Percentiles rank a stretch among this genome's conserved stretches.
These are phyloP conservation scores for Microglena sp. DNA, from an alignment of 139 green algal genomes.

Conservation along the genomic window DNA sequence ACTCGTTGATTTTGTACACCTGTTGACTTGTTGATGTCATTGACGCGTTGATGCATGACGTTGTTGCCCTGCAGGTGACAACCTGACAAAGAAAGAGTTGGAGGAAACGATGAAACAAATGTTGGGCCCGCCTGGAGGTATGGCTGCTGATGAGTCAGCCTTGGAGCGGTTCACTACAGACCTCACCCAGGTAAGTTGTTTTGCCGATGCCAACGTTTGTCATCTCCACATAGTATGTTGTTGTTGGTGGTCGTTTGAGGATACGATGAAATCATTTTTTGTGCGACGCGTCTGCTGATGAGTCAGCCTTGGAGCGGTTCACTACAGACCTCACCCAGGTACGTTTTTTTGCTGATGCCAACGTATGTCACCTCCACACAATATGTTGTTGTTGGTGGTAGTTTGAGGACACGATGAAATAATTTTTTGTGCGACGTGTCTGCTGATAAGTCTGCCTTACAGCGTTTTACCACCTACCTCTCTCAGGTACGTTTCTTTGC, in stretches of 20 bases:
- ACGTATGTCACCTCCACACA: too few relatives aligned
- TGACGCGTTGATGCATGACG: too few relatives aligned
- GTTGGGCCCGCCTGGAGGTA: constrained; percentile 21
- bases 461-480: constrained; percentile 39
- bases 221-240: too few relatives aligned
- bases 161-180: constrained; percentile 42
- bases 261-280: constrained; percentile 48
- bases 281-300: constrained; percentile 2
- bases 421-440: constrained; percentile 22
- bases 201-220: too few relatives aligned
- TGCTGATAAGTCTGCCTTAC: constrained; percentile 19
- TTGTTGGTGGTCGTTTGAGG: constrained; percentile 32
- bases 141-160: constrained; percentile 11
- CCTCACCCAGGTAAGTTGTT: constrained; percentile 30
- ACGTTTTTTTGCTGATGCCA: too few relatives aligned
- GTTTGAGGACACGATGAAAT: constrained; percentile 51
- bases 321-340: constrained; percentile 34
- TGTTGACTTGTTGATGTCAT: too few relatives aligned
- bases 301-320: constrained; percentile 36
- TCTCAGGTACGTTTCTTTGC: too few relatives aligned
- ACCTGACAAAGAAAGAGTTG: constrained; percentile 41
- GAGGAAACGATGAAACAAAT: constrained; percentile 52
- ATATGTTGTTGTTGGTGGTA: too few relatives aligned
- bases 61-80: neutral
- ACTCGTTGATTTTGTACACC: too few relatives aligned